phyloP scores from a whole-genome alignment of 2,329 filamentous ascomycete species.

The Nemania serpens region DNA sequence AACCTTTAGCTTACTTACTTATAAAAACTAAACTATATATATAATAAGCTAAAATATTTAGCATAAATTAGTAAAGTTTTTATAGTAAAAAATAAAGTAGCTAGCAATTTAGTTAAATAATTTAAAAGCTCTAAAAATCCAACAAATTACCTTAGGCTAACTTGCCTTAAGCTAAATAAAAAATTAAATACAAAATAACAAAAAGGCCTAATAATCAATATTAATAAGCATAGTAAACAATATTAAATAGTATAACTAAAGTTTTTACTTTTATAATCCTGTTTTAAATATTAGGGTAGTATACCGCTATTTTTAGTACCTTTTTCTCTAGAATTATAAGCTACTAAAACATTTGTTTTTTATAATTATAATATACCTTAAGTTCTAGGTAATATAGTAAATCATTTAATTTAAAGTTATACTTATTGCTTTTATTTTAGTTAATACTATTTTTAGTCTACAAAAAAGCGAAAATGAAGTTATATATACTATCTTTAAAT shows the following conservation, averaged over 20 bases:
- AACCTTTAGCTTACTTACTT: slow-evolving; percentile 26
- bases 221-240: not conserved
- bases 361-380: slow-evolving; percentile 9
- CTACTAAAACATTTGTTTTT: slow-evolving; percentile 1
- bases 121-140: slow-evolving; percentile 28
- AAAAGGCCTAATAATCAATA: slow-evolving; percentile 8
- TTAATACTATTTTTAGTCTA: not conserved
- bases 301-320: slow-evolving; percentile 18
- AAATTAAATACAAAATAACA: not conserved
- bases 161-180: slow-evolving; percentile 5
- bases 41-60: slow-evolving; percentile 31
- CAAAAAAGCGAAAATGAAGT: not conserved
- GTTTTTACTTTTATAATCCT: slow-evolving; percentile 20
- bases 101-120: slow-evolving; percentile 25
- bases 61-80: slow-evolving; percentile 32
- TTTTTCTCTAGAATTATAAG: slow-evolving; percentile 1
- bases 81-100: slow-evolving; percentile 20
- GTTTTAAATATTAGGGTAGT: slow-evolving; percentile 20
- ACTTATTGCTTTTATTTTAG: not conserved
- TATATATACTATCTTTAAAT: not conserved
- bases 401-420: slow-evolving; percentile 9
- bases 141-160: slow-evolving; percentile 23
- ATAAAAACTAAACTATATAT: slow-evolving; percentile 9
- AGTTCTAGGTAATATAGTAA: slow-evolving; percentile 24
- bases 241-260: too few species aligned